Base-by-base conservation (phyloP, 345 rosid species). In the Lepidium sativum region DNA sequence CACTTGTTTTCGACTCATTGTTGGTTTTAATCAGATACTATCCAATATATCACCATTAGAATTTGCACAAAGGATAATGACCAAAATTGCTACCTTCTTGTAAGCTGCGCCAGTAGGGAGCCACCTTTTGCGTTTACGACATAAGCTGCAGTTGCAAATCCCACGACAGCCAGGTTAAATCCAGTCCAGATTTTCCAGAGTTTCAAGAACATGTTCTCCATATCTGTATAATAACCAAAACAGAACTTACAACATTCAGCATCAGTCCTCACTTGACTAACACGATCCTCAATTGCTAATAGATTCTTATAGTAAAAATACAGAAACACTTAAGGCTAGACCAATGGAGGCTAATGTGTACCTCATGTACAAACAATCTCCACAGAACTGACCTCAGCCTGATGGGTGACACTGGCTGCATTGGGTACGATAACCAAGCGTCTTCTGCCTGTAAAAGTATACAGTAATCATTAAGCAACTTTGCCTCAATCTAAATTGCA, bases 351-450 rank as follows among this genome's bases (percentile, higher is more conserved):
- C 14, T 49, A 17, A 17, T 20, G n/a, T n/a, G n/a, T 54, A 86
- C 98, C 98, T 89, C 94, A 84, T 87, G 74, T 82, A 86, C 80
- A 92, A 71, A 77, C 98, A 92, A 78, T 89, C 98, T 69, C 96
- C 97, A 63, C 97, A 92, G 70, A 89, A 87, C 63, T 92, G 98
- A 68, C 97, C 97, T 60, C 76, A 84, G 14, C 83, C 91, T 53
- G 76, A 42, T 17, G 63, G 64, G 54, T 65, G 45, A 72, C 98
- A 92, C 50, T 81, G 10, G 75, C 83, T 33, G 79, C 98, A 89
- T 44, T 78, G 51, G 39, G 97, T 92, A 2, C 84, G 95, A 75
- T 84, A 49, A 44, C 97, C 98, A 2, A 89, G 94, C 43, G 98
- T 92, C 75, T 89, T 92, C 79, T 92, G 98, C 88, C 97, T 92